Conservation (phyloP, 1,284 basidiomycete genomes). For the Coniferiporia sulphurascens region DNA sequence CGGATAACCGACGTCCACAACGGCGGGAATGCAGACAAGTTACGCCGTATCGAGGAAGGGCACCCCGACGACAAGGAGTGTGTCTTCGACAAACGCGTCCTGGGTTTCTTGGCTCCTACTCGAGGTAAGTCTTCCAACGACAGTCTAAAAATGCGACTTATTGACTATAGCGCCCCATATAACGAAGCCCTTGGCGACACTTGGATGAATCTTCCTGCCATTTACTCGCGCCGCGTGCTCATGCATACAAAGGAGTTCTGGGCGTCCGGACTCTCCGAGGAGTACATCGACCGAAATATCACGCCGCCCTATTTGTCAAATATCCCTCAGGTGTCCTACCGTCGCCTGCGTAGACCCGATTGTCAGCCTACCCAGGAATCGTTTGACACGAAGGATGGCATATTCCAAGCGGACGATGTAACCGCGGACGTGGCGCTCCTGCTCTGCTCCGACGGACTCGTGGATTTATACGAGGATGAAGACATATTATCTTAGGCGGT, state of each 20-base stretch:
- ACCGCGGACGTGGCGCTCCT: conserved; percentile 33
- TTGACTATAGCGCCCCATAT: no score
- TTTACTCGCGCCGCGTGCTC: conserved; percentile 53
- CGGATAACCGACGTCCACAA: conserved; percentile 54
- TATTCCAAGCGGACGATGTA: neutral
- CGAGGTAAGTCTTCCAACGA: conserved; percentile 50
- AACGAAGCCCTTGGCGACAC: no score
- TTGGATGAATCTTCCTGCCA: conserved; percentile 54
- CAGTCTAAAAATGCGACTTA: no score
- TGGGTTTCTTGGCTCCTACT: conserved; percentile 65
- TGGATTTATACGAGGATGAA: conserved; percentile 45
- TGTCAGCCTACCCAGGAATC: neutral
- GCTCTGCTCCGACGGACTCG: conserved; percentile 54
- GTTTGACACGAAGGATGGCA: conserved; percentile 3
- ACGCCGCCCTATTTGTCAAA: conserved; percentile 59
- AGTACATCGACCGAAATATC: conserved; percentile 42
- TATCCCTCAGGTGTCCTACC: no score
- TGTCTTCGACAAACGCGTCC: conserved; percentile 46
- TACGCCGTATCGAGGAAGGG: conserved; percentile 41
- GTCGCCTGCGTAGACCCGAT: conserved; percentile 13
- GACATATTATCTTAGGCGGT: conserved; percentile 13
- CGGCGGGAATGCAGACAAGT: conserved; percentile 44
- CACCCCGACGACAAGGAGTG: conserved; percentile 52
- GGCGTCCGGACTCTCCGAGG: conserved; percentile 30
- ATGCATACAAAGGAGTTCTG: conserved; percentile 44